Evolutionary conservation across 805 yeast genomes (phyloP).

Genomic region (Yarrowia osloensis): DNA sequence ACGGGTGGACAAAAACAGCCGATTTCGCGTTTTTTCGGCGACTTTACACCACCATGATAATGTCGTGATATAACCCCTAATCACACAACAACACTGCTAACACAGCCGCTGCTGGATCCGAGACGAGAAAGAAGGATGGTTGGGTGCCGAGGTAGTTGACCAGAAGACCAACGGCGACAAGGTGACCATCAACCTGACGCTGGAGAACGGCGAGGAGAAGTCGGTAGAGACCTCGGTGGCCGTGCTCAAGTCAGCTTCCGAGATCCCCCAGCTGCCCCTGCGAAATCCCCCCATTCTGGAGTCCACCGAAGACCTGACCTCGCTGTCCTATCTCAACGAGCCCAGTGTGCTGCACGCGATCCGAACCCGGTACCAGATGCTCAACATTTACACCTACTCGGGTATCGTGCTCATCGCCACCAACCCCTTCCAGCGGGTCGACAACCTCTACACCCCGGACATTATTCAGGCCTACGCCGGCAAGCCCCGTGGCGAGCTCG

Average conservation of each 20-base stretch:
- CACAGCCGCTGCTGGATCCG: constrained; percentile 73
- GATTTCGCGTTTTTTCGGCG: neutral
- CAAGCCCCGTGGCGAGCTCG: constrained; percentile 88
- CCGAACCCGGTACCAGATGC: constrained; percentile 80
- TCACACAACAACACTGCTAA: neutral
- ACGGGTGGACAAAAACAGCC: no score
- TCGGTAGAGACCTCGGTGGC: constrained; percentile 36
- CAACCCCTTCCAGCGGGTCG: constrained; percentile 91
- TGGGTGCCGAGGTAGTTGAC: constrained; percentile 62
- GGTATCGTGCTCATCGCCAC: constrained; percentile 97
- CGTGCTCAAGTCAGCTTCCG: constrained; percentile 48
- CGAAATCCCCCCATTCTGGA: constrained; percentile 91
- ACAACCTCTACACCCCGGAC: constrained; percentile 85
- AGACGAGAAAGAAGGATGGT: constrained; percentile 72
- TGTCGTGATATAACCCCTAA: neutral
- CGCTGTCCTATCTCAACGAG: constrained; percentile 88
- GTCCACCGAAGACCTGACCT: constrained; percentile 91
- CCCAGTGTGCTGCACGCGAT: constrained; percentile 96
- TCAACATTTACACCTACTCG: constrained; percentile 90
- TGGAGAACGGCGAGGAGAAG: constrained; percentile 51
- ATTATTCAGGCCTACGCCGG: constrained; percentile 95
- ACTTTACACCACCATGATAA: neutral
- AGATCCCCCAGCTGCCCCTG: constrained; percentile 62
- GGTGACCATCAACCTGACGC: constrained; percentile 52
- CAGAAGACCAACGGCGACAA: constrained; percentile 49